phyloP scores from a whole-genome alignment of 352 stramenopile species.

The Pythium grandisporangium region DNA sequence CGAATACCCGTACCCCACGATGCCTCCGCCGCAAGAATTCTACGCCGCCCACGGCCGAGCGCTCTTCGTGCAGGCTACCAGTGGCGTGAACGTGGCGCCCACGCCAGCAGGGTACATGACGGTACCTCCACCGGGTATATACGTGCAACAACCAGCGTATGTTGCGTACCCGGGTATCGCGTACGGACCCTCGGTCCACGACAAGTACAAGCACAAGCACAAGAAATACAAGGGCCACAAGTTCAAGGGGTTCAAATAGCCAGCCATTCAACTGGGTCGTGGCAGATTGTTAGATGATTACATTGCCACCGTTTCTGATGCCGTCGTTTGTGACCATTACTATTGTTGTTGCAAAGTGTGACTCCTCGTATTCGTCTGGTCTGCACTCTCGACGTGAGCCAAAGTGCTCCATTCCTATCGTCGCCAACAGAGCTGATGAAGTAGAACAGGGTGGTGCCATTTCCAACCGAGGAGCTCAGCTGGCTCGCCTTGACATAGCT shows the following conservation, averaged over 20 bases:
- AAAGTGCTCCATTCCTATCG: no score
- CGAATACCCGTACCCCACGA: slow-evolving; percentile 2
- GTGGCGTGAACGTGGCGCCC: slow-evolving; percentile 16
- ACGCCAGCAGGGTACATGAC: slow-evolving; percentile 20
- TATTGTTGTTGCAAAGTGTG: no score
- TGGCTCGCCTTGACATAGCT: no score
- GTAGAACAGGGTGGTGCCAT: no score
- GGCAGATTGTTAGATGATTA: not conserved
- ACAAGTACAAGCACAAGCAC: slow-evolving; percentile 43
- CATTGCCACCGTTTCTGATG: no score
- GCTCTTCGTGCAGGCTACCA: slow-evolving; percentile 59
- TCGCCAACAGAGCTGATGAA: no score
- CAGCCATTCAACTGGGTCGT: slow-evolving; percentile 11
- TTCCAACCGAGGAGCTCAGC: no score
- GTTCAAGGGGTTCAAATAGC: slow-evolving; percentile 43
- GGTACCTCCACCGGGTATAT: slow-evolving; percentile 6
- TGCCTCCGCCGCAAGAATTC: slow-evolving; percentile 39
- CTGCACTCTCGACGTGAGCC: no score
- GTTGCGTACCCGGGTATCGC: slow-evolving; percentile 52
- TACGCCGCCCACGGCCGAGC: slow-evolving; percentile 59
- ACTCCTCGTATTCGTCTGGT: no score
- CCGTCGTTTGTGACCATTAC: no score
- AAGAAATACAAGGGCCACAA: slow-evolving; percentile 35
- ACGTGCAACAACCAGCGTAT: slow-evolving; percentile 32
- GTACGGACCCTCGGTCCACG: slow-evolving; percentile 41